phyloP scores from a whole-genome alignment of 2,329 filamentous ascomycete species.

The Pseudohalonectria lignicola region DNA sequence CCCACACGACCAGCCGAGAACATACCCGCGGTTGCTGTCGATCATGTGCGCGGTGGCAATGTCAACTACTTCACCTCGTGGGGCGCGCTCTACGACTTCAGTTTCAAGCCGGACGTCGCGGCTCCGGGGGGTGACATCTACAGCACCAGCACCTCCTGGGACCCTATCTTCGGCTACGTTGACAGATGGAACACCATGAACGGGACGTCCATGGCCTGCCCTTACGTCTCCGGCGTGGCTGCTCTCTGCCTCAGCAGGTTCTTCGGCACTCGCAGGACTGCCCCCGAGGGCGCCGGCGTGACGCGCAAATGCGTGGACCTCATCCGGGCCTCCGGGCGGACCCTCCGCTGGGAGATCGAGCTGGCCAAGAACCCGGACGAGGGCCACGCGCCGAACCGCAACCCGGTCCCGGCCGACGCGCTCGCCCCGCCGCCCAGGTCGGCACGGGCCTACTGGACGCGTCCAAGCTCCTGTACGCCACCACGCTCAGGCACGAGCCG shows the following conservation, averaged over 20 bases:
- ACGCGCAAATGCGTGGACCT: not conserved
- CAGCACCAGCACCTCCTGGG: too few species aligned
- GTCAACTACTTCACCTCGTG: conserved; percentile 28
- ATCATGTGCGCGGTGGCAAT: conserved; percentile 24
- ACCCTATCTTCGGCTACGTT: too few species aligned
- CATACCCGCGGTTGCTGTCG: too few species aligned
- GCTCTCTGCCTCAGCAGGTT: conserved; percentile 23
- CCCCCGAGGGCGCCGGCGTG: not conserved
- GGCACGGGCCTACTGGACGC: conserved; percentile 29
- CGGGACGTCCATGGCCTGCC: conserved; percentile 43
- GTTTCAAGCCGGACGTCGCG: conserved; percentile 29
- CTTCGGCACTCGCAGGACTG: conserved; percentile 14
- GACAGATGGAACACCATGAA: too few species aligned
- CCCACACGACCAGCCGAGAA: too few species aligned
- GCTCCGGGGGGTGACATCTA: conserved; percentile 32
- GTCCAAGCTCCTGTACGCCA: conserved; percentile 26
- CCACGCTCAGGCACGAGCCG: conserved; percentile 22
- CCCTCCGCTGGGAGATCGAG: not conserved
- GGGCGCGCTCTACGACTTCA: conserved; percentile 30
- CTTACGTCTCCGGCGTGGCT: conserved; percentile 31
- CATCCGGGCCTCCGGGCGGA: not conserved
- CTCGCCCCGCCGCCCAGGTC: conserved; percentile 21
- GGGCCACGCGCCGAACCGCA: too few species aligned
- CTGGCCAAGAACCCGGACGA: not conserved
- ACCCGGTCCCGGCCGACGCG: too few species aligned